Evolutionary conservation across 2,329 filamentous ascomycete genomes (phyloP), one percentile per base, ranked within the genome.

Genomic region (Hymenoscyphus linearis): DNA sequence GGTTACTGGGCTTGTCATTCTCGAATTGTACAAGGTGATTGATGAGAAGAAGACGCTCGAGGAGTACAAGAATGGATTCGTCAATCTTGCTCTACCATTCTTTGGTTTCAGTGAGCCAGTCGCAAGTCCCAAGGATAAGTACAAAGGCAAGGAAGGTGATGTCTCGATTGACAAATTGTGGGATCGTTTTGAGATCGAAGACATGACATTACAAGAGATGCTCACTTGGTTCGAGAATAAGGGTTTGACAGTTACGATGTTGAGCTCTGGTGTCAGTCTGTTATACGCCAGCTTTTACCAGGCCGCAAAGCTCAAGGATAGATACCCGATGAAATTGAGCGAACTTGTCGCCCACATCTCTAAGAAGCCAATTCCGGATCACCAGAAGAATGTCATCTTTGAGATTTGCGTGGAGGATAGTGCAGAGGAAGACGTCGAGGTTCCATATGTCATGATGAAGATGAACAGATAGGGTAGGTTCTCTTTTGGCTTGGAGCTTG

Each of bases 61-160:
- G 78, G 90, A 98, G 77, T 99, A 96, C 86, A 98, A 98, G 85
- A 99, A 99, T 73, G 95, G 95, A 16, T 99, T 99, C 76, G 83
- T 98, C 77, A 99, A 99, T 78, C 79, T 99, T 68, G 95, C 95
- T 1, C 79, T 99, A 66, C 95, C 95, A 0, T 98, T 99, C 83
- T 96, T 99, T 69, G 93, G 93, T 44, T 99, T 99, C 83, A 96
- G 91, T 72, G 95, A 99, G 78, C 95, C 95, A 2, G 96, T 99
- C 69, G 87, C 87, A 4, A 96, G 91, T 69, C 91, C 93, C 34
- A 98, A 97, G 83, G 90, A 93, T 66, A 90, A 85, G 70, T 99
- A 98, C 78, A 80, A 86, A 73, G 89, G 91, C 25, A 88, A 87
- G 58, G 78, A 90, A 50, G 90, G 89, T 71, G 88, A 89, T 69